phyloP scores from a whole-genome alignment of 2,329 filamentous ascomycete species.

The Claviceps africana region DNA sequence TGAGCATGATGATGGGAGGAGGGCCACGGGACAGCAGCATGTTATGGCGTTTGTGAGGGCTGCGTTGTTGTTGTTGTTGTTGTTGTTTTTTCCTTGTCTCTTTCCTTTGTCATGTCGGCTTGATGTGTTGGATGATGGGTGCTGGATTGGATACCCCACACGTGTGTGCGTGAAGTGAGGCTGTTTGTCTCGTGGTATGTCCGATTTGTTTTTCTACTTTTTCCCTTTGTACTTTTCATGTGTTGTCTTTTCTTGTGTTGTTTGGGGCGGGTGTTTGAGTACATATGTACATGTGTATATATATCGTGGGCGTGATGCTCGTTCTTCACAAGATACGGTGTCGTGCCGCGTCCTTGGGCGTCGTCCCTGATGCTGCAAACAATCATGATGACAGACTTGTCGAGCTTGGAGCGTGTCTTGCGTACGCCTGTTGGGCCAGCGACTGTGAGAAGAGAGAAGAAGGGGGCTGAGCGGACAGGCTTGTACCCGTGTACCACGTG shows the following conservation, averaged over 20 bases:
- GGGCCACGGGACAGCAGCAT: neutral
- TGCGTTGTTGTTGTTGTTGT: neutral
- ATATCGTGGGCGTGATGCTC: no score
- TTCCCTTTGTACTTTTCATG: neutral
- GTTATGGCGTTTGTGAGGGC: constrained; percentile 3
- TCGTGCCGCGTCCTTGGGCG: no score
- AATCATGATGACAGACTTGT: no score
- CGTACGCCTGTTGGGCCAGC: no score
- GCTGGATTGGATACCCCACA: neutral
- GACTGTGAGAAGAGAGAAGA: no score
- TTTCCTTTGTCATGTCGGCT: neutral
- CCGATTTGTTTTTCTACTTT: neutral
- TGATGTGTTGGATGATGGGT: neutral
- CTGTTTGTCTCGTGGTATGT: neutral
- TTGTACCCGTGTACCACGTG: no score
- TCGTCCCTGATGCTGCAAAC: no score
- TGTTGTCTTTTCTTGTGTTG: neutral
- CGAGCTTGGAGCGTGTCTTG: no score
- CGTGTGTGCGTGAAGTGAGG: neutral
- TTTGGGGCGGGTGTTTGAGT: neutral
- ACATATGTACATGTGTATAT: no score
- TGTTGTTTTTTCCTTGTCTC: neutral
- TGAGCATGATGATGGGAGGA: neutral
- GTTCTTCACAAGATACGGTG: no score
- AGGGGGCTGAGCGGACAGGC: no score